Conservation (phyloP, 2,329 filamentous ascomycete species). For the Fusarium phyllophilum region DNA sequence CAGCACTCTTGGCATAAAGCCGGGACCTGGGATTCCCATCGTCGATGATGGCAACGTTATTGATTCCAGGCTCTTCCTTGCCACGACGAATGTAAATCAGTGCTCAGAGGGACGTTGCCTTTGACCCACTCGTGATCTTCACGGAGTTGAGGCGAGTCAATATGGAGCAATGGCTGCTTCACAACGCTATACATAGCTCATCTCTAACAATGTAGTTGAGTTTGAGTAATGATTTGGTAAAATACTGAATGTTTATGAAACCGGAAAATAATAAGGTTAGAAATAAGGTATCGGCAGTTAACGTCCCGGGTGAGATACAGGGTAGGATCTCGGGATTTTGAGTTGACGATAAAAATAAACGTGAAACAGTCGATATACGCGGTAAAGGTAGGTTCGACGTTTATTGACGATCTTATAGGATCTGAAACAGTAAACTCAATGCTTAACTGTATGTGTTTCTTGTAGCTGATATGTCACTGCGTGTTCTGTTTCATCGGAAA, state of each 20-base stretch:
- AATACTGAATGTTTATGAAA: neutral
- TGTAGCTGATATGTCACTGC: neutral
- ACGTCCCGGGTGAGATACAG: neutral
- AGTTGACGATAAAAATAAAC: slow-evolving; percentile 17
- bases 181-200: neutral
- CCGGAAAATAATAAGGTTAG: neutral
- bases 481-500: neutral
- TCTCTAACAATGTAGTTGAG: neutral
- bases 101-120: neutral
- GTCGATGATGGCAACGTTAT: neutral
- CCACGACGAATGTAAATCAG: neutral
- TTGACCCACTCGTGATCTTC: slow-evolving; percentile 8
- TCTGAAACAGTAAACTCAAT: neutral
- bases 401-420: neutral
- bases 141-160: neutral
- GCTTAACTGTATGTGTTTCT: neutral
- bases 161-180: neutral
- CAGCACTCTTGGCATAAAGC: neutral
- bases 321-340: neutral
- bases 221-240: neutral
- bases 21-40: neutral
- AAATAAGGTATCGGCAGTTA: slow-evolving; percentile 1
- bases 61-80: neutral
- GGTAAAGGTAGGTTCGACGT: neutral
- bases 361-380: neutral